phyloP scores from a whole-genome alignment of 495 filamentous ascomycete genomes.

The Podospora appendiculata region DNA sequence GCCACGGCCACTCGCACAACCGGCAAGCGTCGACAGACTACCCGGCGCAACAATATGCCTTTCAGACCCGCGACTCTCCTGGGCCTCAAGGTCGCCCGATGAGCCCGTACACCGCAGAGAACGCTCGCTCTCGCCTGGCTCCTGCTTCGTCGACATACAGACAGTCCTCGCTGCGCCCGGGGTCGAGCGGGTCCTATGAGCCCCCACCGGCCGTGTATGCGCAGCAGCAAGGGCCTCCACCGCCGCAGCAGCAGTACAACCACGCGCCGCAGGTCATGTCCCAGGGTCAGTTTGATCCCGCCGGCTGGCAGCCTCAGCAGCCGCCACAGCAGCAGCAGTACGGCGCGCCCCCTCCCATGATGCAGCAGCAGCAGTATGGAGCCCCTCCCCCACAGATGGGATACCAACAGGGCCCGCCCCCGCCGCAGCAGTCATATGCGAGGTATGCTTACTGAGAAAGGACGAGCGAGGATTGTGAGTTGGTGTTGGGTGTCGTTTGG shows the following conservation, averaged over 20 bases:
- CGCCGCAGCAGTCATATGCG: slow-evolving; percentile 8
- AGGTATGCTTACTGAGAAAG: slow-evolving; percentile 9
- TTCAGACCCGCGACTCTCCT: slow-evolving; percentile 31
- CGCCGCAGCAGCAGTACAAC: slow-evolving; percentile 1
- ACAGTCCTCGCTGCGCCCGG: slow-evolving; percentile 36
- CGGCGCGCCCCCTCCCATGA: background rate
- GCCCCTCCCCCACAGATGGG: slow-evolving; percentile 8
- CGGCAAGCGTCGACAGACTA: slow-evolving; percentile 30
- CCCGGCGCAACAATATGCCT: slow-evolving; percentile 14
- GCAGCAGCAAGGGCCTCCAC: slow-evolving; percentile 12
- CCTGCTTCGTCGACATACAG: slow-evolving; percentile 28
- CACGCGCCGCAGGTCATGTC: background rate
- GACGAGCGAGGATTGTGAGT: too few species aligned
- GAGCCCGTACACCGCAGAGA: slow-evolving; percentile 28
- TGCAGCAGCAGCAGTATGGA: slow-evolving; percentile 2
- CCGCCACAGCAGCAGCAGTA: background rate
- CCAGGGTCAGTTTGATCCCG: slow-evolving; percentile 6
- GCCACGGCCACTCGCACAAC: slow-evolving; percentile 29
- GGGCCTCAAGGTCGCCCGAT: slow-evolving; percentile 26
- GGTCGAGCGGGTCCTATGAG: slow-evolving; percentile 37
- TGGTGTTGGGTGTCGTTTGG: too few species aligned
- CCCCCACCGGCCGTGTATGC: slow-evolving; percentile 30
- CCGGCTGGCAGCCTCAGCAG: background rate
- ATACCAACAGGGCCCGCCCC: slow-evolving; percentile 12
- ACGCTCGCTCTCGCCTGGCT: slow-evolving; percentile 12